Evolutionary conservation across 2,329 filamentous ascomycete species (phyloP).

Genomic region (Penicillium sp.): DNA sequence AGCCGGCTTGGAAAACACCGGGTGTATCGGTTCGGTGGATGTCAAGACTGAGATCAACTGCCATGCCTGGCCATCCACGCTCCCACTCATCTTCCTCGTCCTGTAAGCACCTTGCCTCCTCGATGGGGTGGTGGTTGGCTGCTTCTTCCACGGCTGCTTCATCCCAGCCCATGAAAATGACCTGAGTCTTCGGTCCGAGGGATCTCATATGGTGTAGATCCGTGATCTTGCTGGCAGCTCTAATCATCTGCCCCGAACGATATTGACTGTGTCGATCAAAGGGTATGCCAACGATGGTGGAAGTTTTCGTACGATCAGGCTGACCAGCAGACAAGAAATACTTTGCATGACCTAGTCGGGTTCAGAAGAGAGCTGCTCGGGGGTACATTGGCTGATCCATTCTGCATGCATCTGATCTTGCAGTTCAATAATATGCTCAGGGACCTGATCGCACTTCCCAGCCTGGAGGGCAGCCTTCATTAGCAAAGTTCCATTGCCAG

Average conservation of each 20-base stretch:
- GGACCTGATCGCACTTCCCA: constrained; percentile 9
- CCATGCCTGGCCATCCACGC: constrained; percentile 15
- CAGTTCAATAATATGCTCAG: background rate
- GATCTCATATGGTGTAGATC: constrained; percentile 9
- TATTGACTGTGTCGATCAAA: background rate
- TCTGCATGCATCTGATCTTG: background rate
- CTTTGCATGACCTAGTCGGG: constrained; percentile 8
- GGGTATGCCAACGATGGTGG: constrained; percentile 4
- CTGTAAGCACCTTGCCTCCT: background rate
- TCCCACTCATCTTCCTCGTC: constrained; percentile 1
- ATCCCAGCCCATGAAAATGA: constrained; percentile 15
- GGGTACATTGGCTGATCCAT: constrained; percentile 1
- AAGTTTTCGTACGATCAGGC: constrained; percentile 6
- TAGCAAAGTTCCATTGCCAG: constrained; percentile 14
- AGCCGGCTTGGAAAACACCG: constrained; percentile 29
- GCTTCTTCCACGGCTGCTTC: constrained; percentile 6
- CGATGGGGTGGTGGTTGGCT: constrained; percentile 1
- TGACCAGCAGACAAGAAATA: constrained; percentile 9
- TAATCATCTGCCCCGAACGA: constrained; percentile 6
- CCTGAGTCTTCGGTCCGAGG: constrained; percentile 6
- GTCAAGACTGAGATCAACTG: constrained; percentile 27
- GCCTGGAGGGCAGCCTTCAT: constrained; percentile 10
- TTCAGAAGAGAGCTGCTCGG: background rate
- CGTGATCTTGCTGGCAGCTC: constrained; percentile 9
- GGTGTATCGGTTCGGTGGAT: constrained; percentile 22